These are phyloP conservation scores for Entomortierella chlamydospora DNA, from an alignment of 192 early-diverging fungal species.

Conservation along the genomic window DNA sequence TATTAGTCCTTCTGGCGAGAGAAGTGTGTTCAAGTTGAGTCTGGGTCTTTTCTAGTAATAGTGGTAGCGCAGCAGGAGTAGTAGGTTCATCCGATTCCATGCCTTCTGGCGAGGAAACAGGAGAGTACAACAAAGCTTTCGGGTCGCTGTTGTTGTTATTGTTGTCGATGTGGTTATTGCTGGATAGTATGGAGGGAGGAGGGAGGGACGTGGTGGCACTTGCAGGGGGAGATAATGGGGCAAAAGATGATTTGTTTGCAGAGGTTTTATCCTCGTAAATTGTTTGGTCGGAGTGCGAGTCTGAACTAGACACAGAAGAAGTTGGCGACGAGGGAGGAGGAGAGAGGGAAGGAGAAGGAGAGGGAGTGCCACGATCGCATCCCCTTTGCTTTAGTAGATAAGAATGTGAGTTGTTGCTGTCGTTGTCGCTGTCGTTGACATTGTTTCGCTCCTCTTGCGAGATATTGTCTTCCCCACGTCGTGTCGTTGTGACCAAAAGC, in stretches of 20 bases:
- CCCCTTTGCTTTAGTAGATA: not conserved
- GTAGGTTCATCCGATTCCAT: not conserved
- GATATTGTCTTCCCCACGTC: not conserved
- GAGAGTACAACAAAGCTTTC: not conserved
- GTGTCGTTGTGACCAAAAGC: not conserved
- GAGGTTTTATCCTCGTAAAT: constrained; percentile 1
- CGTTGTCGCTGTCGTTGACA: too few relatives aligned
- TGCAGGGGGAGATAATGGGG: constrained; percentile 22
- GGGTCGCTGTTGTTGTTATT: too few relatives aligned
- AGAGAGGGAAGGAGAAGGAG: constrained; percentile 13
- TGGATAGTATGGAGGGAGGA: constrained; percentile 13
- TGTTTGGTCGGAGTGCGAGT: not conserved
- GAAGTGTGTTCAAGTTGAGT: not conserved
- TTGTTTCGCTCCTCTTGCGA: not conserved
- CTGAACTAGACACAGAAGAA: not conserved
- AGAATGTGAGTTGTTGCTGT: not conserved
- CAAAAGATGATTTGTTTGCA: not conserved
- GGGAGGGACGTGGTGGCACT: constrained; percentile 18
- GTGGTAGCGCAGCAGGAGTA: not conserved
- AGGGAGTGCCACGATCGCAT: constrained; percentile 5
- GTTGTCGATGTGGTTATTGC: too few relatives aligned
- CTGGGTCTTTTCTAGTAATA: not conserved
- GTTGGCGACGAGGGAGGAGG: constrained; percentile 16
- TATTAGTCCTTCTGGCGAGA: constrained; percentile 10
- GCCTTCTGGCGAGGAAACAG: constrained; percentile 4